Evolutionary conservation across 495 filamentous ascomycete genomes (phyloP), one percentile per base, ranked within the genome.

Genomic region (Penicillium canescens): DNA sequence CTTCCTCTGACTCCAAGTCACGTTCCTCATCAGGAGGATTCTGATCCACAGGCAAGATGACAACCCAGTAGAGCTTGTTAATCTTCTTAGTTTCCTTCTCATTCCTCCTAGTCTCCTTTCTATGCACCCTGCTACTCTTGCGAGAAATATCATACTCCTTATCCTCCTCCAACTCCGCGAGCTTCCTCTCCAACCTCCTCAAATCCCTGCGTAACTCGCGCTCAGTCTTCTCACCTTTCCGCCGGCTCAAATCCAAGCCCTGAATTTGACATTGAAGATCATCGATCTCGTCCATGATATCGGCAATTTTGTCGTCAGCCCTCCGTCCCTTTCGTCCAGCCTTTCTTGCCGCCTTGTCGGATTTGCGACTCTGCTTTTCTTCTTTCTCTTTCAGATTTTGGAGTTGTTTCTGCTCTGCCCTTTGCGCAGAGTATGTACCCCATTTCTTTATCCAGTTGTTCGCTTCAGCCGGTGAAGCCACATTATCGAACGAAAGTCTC

Each of bases 361-460:
- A 43, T 43, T 31, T 31, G 6, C 28, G 28, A 31, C 28, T 31
- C 28, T 31, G 6, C 28, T 20, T 26, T 44, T 5, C 5, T 2
- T 44, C 41, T 26, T 20, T 16, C 41, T 26, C 14, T 23, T 23
- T 13, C 2, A 21, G 13, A 39, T 50, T 44, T 38, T 28, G 50
- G 38, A 60, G 35, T 23, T 62, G 57, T 12, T 54, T 61, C 21
- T 56, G 43, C 18, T 56, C 40, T 6, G 52, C 56, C 18, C 45
- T 18, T 18, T 54, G 50, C n/a, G 41, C 51, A 23, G 45, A 20
- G 12, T 42, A 50, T 3, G 45, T 31, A 2, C 56, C 51, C 3
- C 49, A 12, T 28, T 55, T 51, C n/a, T 61, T 55, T 46, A 62
- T 37, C 62, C 62, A 65, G 24, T 57, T 61, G 12, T 60, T 42